A percentile compares a stretch with the other conserved stretches of the same genome.
These are phyloP conservation scores for Fusarium drepaniforme DNA, from an alignment of 2,329 filamentous ascomycete species.

Conservation along the genomic window DNA sequence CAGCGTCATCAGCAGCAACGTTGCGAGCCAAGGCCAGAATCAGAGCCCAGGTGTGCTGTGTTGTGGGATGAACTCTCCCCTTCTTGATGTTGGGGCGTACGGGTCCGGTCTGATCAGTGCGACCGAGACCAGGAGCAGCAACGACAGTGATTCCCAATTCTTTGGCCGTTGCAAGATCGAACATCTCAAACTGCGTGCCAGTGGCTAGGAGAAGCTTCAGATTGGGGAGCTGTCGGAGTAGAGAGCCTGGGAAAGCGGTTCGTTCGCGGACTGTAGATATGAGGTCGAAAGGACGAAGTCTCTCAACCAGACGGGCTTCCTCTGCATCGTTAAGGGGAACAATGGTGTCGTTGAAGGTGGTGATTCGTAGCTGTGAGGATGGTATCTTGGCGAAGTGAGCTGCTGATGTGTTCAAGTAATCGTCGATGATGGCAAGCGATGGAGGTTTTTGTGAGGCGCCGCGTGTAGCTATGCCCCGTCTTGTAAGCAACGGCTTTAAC, in stretches of 20 bases:
- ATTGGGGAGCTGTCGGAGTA: constrained; percentile 70
- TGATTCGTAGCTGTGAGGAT: neutral
- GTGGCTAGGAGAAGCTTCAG: constrained; percentile 73
- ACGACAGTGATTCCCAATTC: neutral
- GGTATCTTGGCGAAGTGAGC: neutral
- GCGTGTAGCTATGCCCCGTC: neutral
- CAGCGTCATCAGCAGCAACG: constrained; percentile 55
- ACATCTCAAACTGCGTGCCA: constrained; percentile 68
- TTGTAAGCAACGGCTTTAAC: neutral
- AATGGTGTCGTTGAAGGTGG: neutral
- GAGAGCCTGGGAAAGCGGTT: constrained; percentile 67
- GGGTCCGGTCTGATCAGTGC: neutral
- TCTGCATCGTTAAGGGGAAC: neutral
- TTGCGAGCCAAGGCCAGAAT: constrained; percentile 69
- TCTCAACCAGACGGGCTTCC: neutral
- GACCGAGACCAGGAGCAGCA: neutral
- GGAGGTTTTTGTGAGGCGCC: neutral
- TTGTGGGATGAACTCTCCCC: constrained; percentile 60
- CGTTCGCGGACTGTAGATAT: constrained; percentile 48
- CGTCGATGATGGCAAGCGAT: neutral
- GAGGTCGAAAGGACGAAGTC: neutral
- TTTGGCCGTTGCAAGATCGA: constrained; percentile 59
- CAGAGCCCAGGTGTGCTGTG: constrained; percentile 68
- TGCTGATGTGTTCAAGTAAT: neutral
- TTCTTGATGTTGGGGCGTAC: constrained; percentile 17